Conservation (phyloP, 768 basidiomycete species). For the Tylopilus subfusipes region DNA sequence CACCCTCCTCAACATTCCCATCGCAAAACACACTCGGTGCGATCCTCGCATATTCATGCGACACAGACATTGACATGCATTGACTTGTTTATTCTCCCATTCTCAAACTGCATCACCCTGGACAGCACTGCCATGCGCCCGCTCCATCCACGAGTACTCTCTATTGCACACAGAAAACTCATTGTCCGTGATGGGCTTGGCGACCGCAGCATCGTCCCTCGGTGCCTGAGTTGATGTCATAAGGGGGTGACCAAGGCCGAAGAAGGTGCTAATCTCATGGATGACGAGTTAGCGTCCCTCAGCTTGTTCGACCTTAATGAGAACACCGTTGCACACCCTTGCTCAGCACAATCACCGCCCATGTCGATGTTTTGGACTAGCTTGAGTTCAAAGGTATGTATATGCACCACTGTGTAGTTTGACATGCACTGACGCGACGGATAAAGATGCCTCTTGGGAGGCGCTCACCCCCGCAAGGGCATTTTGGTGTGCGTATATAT, state of each 20-base stretch:
- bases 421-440: not conserved
- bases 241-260: conserved; percentile 32
- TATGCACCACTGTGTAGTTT: not conserved
- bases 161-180: conserved; percentile 68
- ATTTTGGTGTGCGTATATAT: conserved; percentile 83
- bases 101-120: conserved; percentile 40
- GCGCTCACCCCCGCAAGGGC: conserved; percentile 68
- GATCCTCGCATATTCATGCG: conserved; percentile 74
- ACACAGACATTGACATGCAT: conserved; percentile 72
- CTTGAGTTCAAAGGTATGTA: conserved; percentile 67
- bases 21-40: conserved; percentile 55
- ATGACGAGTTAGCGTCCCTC: conserved; percentile 48
- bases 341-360: conserved; percentile 62
- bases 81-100: conserved; percentile 66
- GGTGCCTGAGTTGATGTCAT: conserved; percentile 72
- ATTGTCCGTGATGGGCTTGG: conserved; percentile 81
- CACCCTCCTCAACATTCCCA: conserved; percentile 66
- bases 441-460: conserved; percentile 68
- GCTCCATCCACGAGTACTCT: conserved; percentile 62
- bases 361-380: conserved; percentile 61
- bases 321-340: conserved; percentile 64
- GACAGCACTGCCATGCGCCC: conserved; percentile 43
- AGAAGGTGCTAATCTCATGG: conserved; percentile 34
- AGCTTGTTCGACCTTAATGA: conserved; percentile 57
- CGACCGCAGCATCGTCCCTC: conserved; percentile 71